These are phyloP conservation scores for Paxillus rubicundulus DNA, from an alignment of 768 basidiomycete species.

Conservation along the genomic window DNA sequence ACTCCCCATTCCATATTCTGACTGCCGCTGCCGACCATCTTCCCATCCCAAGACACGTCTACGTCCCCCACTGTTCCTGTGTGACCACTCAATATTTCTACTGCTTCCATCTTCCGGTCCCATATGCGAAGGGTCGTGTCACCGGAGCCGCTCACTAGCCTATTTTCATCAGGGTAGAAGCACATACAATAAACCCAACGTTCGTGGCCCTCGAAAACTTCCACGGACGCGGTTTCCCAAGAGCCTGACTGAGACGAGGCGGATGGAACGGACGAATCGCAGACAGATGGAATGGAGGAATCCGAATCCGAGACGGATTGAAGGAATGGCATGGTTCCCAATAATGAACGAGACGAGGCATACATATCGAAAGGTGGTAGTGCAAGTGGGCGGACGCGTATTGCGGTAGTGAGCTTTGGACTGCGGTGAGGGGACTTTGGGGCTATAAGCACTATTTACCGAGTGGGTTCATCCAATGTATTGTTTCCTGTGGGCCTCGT, in stretches of 20 bases:
- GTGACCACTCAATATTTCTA: background rate
- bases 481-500: too few relatives aligned
- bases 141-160: background rate
- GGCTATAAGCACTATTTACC: background rate
- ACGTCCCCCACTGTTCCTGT: background rate
- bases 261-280: background rate
- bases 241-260: background rate
- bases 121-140: background rate
- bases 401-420: background rate
- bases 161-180: background rate
- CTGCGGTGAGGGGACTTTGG: background rate
- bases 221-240: background rate
- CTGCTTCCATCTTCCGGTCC: background rate
- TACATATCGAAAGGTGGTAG: background rate
- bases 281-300: too few relatives aligned
- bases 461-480: background rate
- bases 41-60: conserved; percentile 1
- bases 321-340: too few relatives aligned
- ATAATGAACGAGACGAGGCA: too few relatives aligned
- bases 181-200: background rate
- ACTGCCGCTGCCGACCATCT: conserved; percentile 2
- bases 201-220: background rate
- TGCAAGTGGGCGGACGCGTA: background rate
- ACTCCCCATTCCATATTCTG: conserved; percentile 3
- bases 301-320: too few relatives aligned